Percentiles rank a stretch among this genome's conserved stretches.
These are phyloP conservation scores for Salix brachista DNA, from an alignment of 345 rosid species.

Conservation along the genomic window DNA sequence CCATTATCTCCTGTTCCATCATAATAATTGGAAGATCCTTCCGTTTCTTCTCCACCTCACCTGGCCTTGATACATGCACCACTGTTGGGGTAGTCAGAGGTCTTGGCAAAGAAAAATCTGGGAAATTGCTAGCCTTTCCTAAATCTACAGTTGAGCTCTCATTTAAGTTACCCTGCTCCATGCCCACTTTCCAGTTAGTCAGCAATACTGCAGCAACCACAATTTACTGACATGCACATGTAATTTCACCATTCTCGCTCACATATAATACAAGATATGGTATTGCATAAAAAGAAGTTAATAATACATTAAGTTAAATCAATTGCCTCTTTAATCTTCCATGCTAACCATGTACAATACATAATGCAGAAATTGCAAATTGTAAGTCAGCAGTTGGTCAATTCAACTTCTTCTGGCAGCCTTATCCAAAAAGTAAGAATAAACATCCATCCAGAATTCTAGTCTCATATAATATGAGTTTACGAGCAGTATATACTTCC, in stretches of 20 bases:
- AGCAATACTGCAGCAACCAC: background rate
- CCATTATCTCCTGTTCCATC: constrained; percentile 99
- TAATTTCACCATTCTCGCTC: background rate
- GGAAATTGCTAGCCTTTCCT: constrained; percentile 13
- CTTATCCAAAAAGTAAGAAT: background rate
- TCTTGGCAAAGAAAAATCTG: constrained; percentile 28
- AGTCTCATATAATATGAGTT: background rate
- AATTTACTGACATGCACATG: constrained; percentile 1
- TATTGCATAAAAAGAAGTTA: background rate
- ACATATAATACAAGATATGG: background rate
- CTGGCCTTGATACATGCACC: constrained; percentile 70
- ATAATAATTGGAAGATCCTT: constrained; percentile 87
- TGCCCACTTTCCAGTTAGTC: constrained; percentile 14
- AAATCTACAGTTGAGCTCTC: constrained; percentile 19
- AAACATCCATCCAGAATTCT: background rate
- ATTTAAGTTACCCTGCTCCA: constrained; percentile 34
- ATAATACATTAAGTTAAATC: background rate
- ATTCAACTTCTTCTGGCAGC: background rate
- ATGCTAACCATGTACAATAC: background rate
- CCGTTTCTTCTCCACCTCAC: constrained; percentile 61
- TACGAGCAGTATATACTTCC: background rate
- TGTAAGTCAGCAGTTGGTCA: background rate
- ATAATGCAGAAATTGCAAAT: background rate
- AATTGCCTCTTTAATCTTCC: background rate
- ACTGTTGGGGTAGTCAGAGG: constrained; percentile 43